Percentiles rank a stretch among this genome's conserved stretches.
phyloP scores from a whole-genome alignment of 2,329 filamentous ascomycete species.

The Arachnomyces sp. region DNA sequence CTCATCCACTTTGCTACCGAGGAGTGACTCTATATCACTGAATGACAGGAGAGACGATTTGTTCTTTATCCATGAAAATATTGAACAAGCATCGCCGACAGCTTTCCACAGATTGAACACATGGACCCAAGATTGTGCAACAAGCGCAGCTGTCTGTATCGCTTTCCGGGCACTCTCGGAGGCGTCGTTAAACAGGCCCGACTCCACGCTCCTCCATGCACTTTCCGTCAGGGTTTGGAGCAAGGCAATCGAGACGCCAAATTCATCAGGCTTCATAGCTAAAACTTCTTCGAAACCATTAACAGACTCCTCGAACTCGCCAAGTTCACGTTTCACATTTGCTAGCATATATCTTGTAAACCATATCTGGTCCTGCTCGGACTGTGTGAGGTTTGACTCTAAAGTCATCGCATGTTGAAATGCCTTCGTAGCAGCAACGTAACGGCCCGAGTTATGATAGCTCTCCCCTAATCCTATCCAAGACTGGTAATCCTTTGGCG shows the following conservation, averaged over 20 bases:
- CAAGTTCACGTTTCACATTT: conserved; percentile 86
- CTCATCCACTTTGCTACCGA: conserved; percentile 44
- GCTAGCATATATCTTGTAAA: conserved; percentile 96
- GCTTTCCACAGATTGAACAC: conserved; percentile 96
- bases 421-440: conserved; percentile 87
- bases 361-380: conserved; percentile 66
- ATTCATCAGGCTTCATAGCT: conserved; percentile 60
- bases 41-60: conserved; percentile 57
- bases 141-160: conserved; percentile 58
- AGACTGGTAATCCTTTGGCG: conserved; percentile 82
- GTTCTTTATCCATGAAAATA: conserved; percentile 73
- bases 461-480: conserved; percentile 97
- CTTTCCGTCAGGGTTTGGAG: conserved; percentile 83
- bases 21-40: conserved; percentile 47
- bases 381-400: conserved; percentile 51
- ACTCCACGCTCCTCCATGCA: conserved; percentile 67
- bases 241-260: conserved; percentile 79
- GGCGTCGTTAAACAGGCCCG: conserved; percentile 79
- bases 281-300: conserved; percentile 68
- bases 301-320: conserved; percentile 81
- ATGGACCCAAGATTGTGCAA: conserved; percentile 54
- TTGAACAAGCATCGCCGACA: conserved; percentile 75
- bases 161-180: conserved; percentile 61
- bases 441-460: conserved; percentile 87
- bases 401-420: conserved; percentile 77